phyloP scores from a whole-genome alignment of 306 rosid genomes.

The Vachellia collinsii region DNA sequence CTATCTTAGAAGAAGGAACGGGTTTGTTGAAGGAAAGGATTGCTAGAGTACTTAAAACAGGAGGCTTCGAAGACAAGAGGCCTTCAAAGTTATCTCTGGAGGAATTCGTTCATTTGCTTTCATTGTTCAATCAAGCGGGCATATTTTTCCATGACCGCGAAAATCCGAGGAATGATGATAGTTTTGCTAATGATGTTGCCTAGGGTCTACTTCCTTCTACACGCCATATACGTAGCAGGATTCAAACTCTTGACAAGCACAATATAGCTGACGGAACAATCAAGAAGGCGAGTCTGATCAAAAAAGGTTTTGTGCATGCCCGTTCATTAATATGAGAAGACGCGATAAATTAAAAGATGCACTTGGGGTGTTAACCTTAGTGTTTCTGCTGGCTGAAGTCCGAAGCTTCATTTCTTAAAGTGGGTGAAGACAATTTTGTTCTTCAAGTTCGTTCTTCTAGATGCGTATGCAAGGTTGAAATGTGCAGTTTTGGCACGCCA shows the following conservation, averaged over 20 bases:
- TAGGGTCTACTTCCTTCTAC: slow-evolving; percentile 29
- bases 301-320: background rate
- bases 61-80: slow-evolving; percentile 69
- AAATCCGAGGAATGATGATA: slow-evolving; percentile 34
- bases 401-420: background rate
- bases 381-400: background rate
- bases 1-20: slow-evolving; percentile 35
- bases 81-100: slow-evolving; percentile 68
- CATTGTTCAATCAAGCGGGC: slow-evolving; percentile 73
- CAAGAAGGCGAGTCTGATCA: slow-evolving; percentile 9
- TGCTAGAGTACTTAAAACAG: slow-evolving; percentile 56
- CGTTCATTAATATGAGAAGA: background rate
- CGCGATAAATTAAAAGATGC: too few species aligned
- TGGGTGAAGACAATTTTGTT: background rate
- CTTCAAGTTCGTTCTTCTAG: background rate
- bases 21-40: slow-evolving; percentile 50
- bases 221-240: background rate
- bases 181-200: slow-evolving; percentile 33
- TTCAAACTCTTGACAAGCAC: background rate
- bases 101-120: slow-evolving; percentile 63
- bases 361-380: background rate
- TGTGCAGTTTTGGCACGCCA: background rate
- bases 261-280: background rate
- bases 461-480: background rate
- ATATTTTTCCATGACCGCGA: slow-evolving; percentile 58